A percentile compares a stretch with the other conserved stretches of the same genome.
Evolutionary conservation across 305 asterid species (phyloP).

Genomic region (Fraxinus baroniana): DNA sequence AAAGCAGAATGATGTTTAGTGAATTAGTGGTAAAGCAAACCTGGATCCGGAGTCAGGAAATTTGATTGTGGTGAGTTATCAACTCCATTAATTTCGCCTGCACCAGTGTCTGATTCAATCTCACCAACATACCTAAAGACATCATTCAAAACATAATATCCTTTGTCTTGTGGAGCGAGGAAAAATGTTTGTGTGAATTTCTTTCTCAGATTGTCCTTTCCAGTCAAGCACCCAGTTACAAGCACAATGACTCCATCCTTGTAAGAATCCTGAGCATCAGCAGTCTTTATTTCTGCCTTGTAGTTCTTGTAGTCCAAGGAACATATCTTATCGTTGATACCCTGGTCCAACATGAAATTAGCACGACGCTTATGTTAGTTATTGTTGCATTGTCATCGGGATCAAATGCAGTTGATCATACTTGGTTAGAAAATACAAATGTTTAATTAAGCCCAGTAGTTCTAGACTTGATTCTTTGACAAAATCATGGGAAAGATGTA

Average conservation of each 20-base stretch:
- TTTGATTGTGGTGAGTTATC: slow-evolving; percentile 32
- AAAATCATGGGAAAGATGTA: neutral
- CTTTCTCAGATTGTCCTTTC: slow-evolving; percentile 55
- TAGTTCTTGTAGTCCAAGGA: slow-evolving; percentile 68
- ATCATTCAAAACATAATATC: slow-evolving; percentile 73
- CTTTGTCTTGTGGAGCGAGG: slow-evolving; percentile 89
- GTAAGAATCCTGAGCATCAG: slow-evolving; percentile 71
- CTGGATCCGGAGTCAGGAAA: slow-evolving; percentile 45
- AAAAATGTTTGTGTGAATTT: slow-evolving; percentile 75
- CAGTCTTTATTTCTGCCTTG: slow-evolving; percentile 75
- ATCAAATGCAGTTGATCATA: neutral
- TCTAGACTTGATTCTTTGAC: neutral
- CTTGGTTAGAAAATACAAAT: neutral
- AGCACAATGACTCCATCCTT: slow-evolving; percentile 65
- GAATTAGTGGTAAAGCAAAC: slow-evolving; percentile 32
- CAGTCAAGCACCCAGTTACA: slow-evolving; percentile 80
- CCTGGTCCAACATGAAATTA: slow-evolving; percentile 44
- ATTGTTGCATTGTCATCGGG: slow-evolving; percentile 5
- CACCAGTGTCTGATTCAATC: slow-evolving; percentile 35
- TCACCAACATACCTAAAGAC: slow-evolving; percentile 61
- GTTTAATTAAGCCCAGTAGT: neutral
- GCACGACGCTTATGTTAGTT: slow-evolving; percentile 2
- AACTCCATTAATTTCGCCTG: slow-evolving; percentile 32
- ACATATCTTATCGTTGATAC: slow-evolving; percentile 62
- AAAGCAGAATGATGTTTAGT: neutral